Base-by-base conservation (phyloP, 169 alveolate species). In the Theileria orientalis region DNA sequence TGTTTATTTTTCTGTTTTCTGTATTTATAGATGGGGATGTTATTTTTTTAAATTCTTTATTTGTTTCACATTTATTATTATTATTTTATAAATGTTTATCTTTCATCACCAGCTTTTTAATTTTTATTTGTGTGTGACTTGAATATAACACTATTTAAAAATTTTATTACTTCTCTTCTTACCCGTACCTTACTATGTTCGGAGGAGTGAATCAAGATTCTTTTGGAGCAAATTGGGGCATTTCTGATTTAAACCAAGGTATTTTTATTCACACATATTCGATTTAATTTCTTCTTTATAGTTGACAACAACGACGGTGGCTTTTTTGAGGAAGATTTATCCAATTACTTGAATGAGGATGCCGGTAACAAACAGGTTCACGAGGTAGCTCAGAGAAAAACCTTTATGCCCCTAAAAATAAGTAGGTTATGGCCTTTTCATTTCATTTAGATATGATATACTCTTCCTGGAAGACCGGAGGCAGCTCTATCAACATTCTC, bases 171-270 rank as follows among this genome's bases (percentile, higher is more conserved):
- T 19, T 23, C 37, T 54, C n/a, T 1, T 23, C 41, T 33, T 61
- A 3, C 37, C 11, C 19, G 42, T 19, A 25, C 9, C 9, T 49
- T 46, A 72, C 9, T 51, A 79, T 79, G 87, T 79, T 70, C 33
- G 87, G 87, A n/a, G 87, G 83, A 40, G 61, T 71, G 46, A 74
- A 51, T 40, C 87, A 79, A 16, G 87, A 79, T 54, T 63, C 87
- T 33, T 79, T 79, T 30, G 87, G 87, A 42, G 87, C 87, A 37
- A 69, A 62, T 40, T 79, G 87, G 87, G 75, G 68, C 29, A 11
- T 72, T 1, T 57, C 67, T 19, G 87, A 79, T 14, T 33, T 79
- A 19, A 69, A 79, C 33, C 87, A 79, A 37, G 47, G 87, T 79
- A 49, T 54, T 54, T n/a, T 27, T 25, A 23, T 54, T 23, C 16